Evolutionary conservation across 2,329 filamentous ascomycete species (phyloP).

Genomic region (Claviceps digitariae): DNA sequence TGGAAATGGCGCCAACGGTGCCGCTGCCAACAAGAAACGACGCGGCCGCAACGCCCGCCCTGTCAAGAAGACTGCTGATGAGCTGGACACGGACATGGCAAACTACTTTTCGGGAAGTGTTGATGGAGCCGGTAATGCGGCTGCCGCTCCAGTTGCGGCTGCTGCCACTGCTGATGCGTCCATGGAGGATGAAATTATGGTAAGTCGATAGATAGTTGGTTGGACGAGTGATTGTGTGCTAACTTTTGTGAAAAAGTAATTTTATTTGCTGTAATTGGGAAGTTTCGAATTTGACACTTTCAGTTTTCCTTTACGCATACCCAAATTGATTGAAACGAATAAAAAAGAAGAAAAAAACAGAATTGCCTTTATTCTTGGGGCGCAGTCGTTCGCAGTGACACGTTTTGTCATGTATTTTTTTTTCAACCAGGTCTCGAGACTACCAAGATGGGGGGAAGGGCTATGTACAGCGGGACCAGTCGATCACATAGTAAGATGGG

Average conservation of each 20-base stretch:
- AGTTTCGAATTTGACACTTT: not conserved
- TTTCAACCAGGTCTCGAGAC: not conserved
- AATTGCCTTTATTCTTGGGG: not conserved
- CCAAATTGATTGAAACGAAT: constrained; percentile 3
- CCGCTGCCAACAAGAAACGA: constrained; percentile 38
- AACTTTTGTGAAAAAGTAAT: constrained; percentile 1
- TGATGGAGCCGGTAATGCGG: constrained; percentile 32
- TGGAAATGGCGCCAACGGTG: constrained; percentile 28
- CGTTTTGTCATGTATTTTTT: not conserved
- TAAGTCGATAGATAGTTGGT: constrained; percentile 10
- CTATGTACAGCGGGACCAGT: not conserved
- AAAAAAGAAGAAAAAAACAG: not conserved
- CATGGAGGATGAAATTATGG: constrained; percentile 55
- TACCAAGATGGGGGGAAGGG: not conserved
- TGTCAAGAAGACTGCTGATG: constrained; percentile 80
- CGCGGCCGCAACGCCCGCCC: constrained; percentile 48
- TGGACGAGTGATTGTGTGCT: not conserved
- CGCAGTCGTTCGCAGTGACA: not conserved
- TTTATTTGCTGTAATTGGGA: not conserved
- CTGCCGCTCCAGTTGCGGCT: constrained; percentile 28
- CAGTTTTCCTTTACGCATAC: constrained; percentile 3
- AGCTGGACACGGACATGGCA: constrained; percentile 94
- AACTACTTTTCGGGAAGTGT: constrained; percentile 64
- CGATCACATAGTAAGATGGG: not conserved
- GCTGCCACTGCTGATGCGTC: constrained; percentile 39